Evolutionary conservation across 805 yeast genomes (phyloP), one percentile per base, ranked within the genome.

Genomic region (Suhomyces kilbournensis): DNA sequence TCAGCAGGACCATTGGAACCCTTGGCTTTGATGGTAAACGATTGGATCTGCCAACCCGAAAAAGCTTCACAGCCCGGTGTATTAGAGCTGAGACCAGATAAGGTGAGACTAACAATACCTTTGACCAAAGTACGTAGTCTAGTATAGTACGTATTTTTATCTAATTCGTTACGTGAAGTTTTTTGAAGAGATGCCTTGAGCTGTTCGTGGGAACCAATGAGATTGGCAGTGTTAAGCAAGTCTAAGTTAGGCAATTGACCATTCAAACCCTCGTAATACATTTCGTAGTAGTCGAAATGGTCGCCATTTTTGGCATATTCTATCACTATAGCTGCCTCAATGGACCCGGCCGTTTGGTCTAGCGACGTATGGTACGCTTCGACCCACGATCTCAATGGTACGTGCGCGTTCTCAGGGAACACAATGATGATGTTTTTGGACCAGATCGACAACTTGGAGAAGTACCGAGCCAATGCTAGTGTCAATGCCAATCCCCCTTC

Each of bases 241-340:
- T 94, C 99, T 61, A 94, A 77, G 66, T 94, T 94, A 14, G 99
- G 99, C 57, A 92, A 77, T 69, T 91, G 97, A 19, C 99, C 99
- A 64, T 94, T 94, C 53, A 92, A 75, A 0, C 99, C 99, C 54
- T 88, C 90, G 65, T 90, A 93, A 46, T 73, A 76, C 44, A 94
- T 67, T 65, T 92, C 97, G 30, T 88, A 69, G 61, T 80, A 82
- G 51, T 87, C 89, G 65, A 91, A 82, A 58, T 81, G 77, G 66
- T 92, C 98, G 1, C 69, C 67, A 7, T 73, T 71, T 7, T 82
- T 79, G 3, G 94, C 84, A 63, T 81, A 90, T 66, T 94, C 98
- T 54, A 94, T 61, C 19, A 91, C 85, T 3, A 94, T 65, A 0
- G 97, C 98, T 34, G 94, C 88, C 61, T 94, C 97, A 40, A 94